A percentile compares a stretch with the other conserved stretches of the same genome.
These are phyloP conservation scores for Globisporangium ultimum DNA, from an alignment of 352 stramenopile species.

Conservation along the genomic window DNA sequence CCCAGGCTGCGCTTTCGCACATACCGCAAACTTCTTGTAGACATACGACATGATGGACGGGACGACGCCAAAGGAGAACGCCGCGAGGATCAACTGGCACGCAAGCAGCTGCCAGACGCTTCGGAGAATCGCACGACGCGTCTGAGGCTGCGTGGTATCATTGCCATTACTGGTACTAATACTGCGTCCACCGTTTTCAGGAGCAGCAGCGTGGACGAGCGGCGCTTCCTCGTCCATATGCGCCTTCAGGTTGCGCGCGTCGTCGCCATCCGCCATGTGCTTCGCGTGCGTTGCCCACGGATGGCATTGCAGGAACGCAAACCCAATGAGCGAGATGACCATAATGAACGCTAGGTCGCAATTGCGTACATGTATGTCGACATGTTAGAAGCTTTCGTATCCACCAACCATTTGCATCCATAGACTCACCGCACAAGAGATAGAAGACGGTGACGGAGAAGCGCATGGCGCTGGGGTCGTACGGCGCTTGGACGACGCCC, in stretches of 20 bases:
- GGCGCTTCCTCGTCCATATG: conserved; percentile 26
- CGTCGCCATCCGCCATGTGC: conserved; percentile 4
- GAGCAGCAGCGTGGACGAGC: conserved; percentile 11
- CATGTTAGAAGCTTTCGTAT: no score
- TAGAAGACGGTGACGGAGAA: conserved; percentile 66
- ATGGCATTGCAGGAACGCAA: conserved; percentile 54
- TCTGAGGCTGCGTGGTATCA: conserved; percentile 10
- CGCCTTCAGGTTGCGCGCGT: not conserved
- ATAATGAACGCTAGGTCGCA: conserved; percentile 38
- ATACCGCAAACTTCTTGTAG: conserved; percentile 67
- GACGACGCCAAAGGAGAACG: conserved; percentile 62
- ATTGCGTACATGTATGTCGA: not conserved
- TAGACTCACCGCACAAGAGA: conserved; percentile 43
- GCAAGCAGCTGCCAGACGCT: conserved; percentile 45
- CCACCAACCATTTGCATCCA: not conserved
- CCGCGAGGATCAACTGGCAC: conserved; percentile 53
- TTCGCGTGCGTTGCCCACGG: conserved; percentile 23
- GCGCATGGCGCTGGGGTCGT: conserved; percentile 30
- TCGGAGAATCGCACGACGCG: conserved; percentile 21
- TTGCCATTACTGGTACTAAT: conserved; percentile 9
- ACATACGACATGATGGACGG: conserved; percentile 73
- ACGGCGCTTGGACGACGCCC: conserved; percentile 55
- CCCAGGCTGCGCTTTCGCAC: conserved; percentile 2
- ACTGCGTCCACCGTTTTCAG: conserved; percentile 2
- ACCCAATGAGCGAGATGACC: conserved; percentile 44